Base-by-base conservation (phyloP, 495 filamentous ascomycete species). In the Aspergillus bridgeri region DNA sequence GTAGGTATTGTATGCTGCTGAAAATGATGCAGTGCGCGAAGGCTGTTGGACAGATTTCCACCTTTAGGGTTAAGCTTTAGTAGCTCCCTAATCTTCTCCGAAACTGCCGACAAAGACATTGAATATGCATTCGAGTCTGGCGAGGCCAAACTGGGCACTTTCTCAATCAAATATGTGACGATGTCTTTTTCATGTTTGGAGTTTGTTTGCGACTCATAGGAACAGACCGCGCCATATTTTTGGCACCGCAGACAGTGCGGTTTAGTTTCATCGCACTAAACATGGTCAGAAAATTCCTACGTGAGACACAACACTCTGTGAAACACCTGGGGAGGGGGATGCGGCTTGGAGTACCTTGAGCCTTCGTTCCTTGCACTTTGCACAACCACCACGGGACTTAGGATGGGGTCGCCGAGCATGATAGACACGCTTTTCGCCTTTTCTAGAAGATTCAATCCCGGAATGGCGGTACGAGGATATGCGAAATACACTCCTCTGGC, bases 231-330 rank as follows among this genome's bases (percentile, higher is more conserved):
- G 15, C 70, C 67, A 50, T 74, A 71, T 47, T 72, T 73, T 17
- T 65, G 63, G 56, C 78, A 81, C 58, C 68, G 71, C 27, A 69
- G 58, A 58, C 78, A 81, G 47, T 65, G 46, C 13, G 76, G 77
- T 54, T 74, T 79, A 2, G 67, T 59, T 60, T 81, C 78, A 53
- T 81, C 78, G 48, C 79, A 81, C 79, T 81, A 48, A 15, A 19
- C 2, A 19, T 3, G 3, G 38, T 52, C 33, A 53, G 51, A 44
- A 46, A n/a, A 6, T 8, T 42, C 7, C 33, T 38, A 38, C 33
- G 17, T 11, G 9, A 38, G 9, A 38, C 33, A 38, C 8, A 42
- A 20, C 17, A 7, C 43, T 3, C n/a, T 46, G 9, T 4, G 3
- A n/a, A 46, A 15, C 6, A 23, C 15, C 4, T 47, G 11, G 18